phyloP scores from a whole-genome alignment of 176 grass and related monocot genomes.

The Metroxylon sagu region DNA sequence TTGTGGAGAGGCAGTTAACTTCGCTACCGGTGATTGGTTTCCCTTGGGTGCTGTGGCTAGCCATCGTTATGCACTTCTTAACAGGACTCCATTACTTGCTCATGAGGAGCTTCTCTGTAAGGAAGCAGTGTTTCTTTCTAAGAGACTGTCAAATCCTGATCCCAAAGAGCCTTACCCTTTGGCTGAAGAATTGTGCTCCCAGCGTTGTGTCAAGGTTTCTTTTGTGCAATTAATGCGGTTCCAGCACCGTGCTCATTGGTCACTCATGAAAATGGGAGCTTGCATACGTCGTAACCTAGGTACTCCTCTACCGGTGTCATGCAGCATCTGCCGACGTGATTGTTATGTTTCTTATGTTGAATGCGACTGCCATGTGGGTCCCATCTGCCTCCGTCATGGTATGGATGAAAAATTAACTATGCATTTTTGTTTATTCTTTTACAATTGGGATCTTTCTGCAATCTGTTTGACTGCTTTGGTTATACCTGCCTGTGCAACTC shows the following conservation, averaged over 20 bases:
- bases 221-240: constrained; percentile 69
- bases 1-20: constrained; percentile 94
- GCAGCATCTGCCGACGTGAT: constrained; percentile 77
- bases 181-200: constrained; percentile 41
- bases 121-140: constrained; percentile 55
- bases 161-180: constrained; percentile 18
- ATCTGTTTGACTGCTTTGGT: neutral
- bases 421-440: neutral
- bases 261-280: constrained; percentile 53
- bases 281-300: constrained; percentile 39
- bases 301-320: constrained; percentile 28
- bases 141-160: constrained; percentile 23
- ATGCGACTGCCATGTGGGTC: constrained; percentile 63
- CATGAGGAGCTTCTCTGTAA: constrained; percentile 79
- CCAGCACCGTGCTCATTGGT: constrained; percentile 32
- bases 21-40: constrained; percentile 78
- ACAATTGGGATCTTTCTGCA: neutral
- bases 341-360: constrained; percentile 70
- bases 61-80: constrained; percentile 76
- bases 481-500: constrained; percentile 5
- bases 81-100: constrained; percentile 67
- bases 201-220: constrained; percentile 55
- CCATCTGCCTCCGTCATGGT: constrained; percentile 90
- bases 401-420: constrained; percentile 18
- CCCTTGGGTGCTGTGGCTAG: constrained; percentile 67